These are phyloP conservation scores for Globisporangium splendens DNA, from an alignment of 352 stramenopile genomes.

Conservation along the genomic window DNA sequence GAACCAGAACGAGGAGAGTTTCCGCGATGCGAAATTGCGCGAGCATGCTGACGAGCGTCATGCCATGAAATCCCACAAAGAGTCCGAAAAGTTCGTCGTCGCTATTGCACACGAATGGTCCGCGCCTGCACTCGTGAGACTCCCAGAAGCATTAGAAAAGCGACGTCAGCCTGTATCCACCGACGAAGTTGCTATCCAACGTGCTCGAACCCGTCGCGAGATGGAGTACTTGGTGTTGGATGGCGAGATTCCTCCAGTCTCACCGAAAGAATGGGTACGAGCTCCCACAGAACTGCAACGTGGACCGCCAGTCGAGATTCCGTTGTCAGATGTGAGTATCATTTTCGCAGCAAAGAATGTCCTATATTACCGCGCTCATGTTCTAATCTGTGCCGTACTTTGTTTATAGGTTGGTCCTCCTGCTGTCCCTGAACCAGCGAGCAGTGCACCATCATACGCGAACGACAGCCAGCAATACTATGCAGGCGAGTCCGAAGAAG, in stretches of 20 bases:
- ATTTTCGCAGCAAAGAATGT: not conserved
- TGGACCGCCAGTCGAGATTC: constrained; percentile 54
- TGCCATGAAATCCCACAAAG: constrained; percentile 64
- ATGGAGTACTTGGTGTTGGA: constrained; percentile 83
- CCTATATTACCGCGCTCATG: not conserved
- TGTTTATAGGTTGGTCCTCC: constrained; percentile 10
- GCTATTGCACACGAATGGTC: constrained; percentile 59
- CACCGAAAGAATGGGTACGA: constrained; percentile 77
- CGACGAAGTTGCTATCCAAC: constrained; percentile 65
- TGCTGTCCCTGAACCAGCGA: constrained; percentile 2
- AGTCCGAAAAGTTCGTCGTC: constrained; percentile 44
- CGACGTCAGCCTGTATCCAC: constrained; percentile 34
- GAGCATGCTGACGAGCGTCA: constrained; percentile 77
- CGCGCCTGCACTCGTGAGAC: constrained; percentile 51
- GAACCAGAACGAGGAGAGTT: constrained; percentile 62
- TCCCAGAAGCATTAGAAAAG: constrained; percentile 51
- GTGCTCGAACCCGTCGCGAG: constrained; percentile 63
- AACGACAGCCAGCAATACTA: constrained; percentile 10
- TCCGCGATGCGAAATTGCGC: constrained; percentile 80
- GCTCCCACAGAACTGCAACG: constrained; percentile 55
- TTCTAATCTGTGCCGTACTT: no score
- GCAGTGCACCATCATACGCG: not conserved
- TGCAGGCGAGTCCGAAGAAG: constrained; percentile 41
- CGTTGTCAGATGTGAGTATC: constrained; percentile 54
- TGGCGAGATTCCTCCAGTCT: constrained; percentile 69